A percentile compares a stretch with the other conserved stretches of the same genome.
These are phyloP conservation scores for Aphanomyces stellatus DNA, from an alignment of 352 stramenopile species.

Conservation along the genomic window DNA sequence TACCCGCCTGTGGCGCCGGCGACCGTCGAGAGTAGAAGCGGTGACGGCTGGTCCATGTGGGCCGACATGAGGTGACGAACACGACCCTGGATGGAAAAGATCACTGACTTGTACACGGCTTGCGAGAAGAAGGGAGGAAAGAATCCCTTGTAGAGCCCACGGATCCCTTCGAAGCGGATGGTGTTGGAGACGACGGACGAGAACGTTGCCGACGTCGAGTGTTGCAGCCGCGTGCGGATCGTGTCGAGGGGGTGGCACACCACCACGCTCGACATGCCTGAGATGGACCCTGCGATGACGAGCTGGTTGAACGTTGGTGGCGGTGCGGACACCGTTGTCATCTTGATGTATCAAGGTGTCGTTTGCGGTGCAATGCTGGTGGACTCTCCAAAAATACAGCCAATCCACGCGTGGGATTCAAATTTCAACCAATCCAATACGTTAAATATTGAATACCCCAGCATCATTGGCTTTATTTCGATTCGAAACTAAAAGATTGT, in stretches of 20 bases:
- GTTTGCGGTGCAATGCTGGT: not conserved
- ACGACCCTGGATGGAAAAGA: slow-evolving; percentile 58
- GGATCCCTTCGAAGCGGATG: slow-evolving; percentile 45
- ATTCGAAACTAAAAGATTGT: too few relatives aligned
- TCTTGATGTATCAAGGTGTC: not conserved
- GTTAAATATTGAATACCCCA: not conserved
- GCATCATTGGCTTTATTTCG: not conserved
- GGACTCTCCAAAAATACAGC: not conserved
- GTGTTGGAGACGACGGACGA: slow-evolving; percentile 56
- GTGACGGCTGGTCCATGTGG: not conserved
- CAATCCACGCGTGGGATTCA: too few relatives aligned
- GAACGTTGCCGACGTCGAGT: slow-evolving; percentile 51
- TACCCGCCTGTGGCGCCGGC: slow-evolving; percentile 5
- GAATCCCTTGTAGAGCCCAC: slow-evolving; percentile 77
- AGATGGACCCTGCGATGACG: slow-evolving; percentile 62
- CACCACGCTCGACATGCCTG: slow-evolving; percentile 75
- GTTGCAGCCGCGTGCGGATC: slow-evolving; percentile 79
- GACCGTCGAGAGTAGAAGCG: slow-evolving; percentile 1
- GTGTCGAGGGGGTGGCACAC: slow-evolving; percentile 81
- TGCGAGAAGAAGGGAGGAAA: slow-evolving; percentile 81
- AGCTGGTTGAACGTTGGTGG: slow-evolving; percentile 59
- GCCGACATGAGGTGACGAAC: not conserved
- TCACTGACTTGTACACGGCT: slow-evolving; percentile 83
- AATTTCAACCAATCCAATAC: not conserved
- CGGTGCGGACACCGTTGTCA: not conserved